Percentiles rank a stretch among this genome's conserved stretches.
Conservation (phyloP, 2,329 filamentous ascomycete genomes). For the Penicillium decumbens region DNA sequence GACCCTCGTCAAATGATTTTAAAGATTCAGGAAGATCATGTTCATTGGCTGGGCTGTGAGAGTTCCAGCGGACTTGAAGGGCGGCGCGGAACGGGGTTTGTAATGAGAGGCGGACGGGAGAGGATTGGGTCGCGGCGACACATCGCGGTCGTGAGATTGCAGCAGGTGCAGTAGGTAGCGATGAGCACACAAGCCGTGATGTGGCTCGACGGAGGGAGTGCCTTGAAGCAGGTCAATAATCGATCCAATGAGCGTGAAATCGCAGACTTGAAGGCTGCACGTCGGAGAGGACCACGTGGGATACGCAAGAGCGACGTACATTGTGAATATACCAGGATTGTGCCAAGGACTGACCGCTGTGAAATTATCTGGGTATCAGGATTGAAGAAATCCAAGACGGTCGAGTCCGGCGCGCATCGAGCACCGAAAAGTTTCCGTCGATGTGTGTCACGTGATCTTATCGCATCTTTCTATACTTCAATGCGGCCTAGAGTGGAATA, state of each 20-base stretch:
- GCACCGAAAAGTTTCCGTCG: conserved; percentile 1
- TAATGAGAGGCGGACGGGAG: conserved; percentile 15
- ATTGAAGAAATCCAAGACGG: neutral
- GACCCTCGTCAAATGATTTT: neutral
- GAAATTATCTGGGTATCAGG: neutral
- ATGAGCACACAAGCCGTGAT: conserved; percentile 50
- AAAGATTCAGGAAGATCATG: neutral
- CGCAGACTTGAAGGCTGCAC: neutral
- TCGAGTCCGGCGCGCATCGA: neutral
- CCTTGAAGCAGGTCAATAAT: conserved; percentile 38
- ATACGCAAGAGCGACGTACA: neutral
- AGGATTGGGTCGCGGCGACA: conserved; percentile 11
- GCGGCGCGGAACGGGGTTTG: conserved; percentile 29
- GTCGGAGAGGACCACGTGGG: neutral
- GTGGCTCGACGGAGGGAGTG: conserved; percentile 56
- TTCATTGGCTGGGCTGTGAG: neutral
- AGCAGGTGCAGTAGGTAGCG: conserved; percentile 31
- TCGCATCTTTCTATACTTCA: neutral
- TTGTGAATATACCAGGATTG: neutral
- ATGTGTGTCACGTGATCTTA: conserved; percentile 2
- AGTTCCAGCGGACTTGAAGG: conserved; percentile 18
- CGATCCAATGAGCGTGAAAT: neutral
- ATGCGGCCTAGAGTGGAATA: neutral
- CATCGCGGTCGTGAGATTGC: conserved; percentile 33
- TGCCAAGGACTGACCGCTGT: neutral